These are phyloP conservation scores for Lachancea quebecensis DNA, from an alignment of 805 yeast species.

Conservation along the genomic window DNA sequence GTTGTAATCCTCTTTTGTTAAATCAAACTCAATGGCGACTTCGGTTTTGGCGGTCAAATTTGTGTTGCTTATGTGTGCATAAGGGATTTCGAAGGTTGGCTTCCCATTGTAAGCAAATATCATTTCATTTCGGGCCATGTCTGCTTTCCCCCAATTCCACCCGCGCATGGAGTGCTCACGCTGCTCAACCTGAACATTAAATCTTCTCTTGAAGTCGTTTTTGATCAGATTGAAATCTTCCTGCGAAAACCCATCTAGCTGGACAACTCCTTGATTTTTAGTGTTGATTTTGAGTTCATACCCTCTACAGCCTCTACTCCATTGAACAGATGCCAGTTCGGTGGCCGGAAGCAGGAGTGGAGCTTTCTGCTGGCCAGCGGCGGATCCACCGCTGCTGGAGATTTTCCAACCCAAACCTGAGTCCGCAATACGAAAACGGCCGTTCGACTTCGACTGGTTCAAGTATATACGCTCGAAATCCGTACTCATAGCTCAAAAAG, in stretches of 20 bases:
- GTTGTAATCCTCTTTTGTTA: constrained; percentile 46
- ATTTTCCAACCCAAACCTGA: constrained; percentile 98
- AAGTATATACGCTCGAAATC: constrained; percentile 89
- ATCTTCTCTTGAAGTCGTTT: constrained; percentile 73
- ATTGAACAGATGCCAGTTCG: constrained; percentile 68
- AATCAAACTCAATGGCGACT: constrained; percentile 80
- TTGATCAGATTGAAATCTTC: constrained; percentile 78
- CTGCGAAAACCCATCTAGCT: constrained; percentile 85
- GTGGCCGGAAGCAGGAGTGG: constrained; percentile 89
- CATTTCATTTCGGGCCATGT: constrained; percentile 86
- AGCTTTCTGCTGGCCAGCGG: constrained; percentile 43
- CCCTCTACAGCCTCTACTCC: constrained; percentile 94
- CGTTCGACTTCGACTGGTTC: constrained; percentile 76
- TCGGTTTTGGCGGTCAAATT: constrained; percentile 89
- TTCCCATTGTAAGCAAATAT: constrained; percentile 78
- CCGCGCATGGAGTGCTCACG: constrained; percentile 92
- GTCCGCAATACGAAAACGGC: constrained; percentile 90
- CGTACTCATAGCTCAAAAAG: constrained; percentile 31
- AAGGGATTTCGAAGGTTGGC: constrained; percentile 90
- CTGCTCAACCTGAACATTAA: constrained; percentile 66
- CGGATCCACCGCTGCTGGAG: constrained; percentile 35
- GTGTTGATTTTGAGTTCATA: constrained; percentile 86
- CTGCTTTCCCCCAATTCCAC: constrained; percentile 98
- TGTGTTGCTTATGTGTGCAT: constrained; percentile 68
- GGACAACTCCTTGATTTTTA: constrained; percentile 75